Evolutionary conservation across 441 rosid species (phyloP), one percentile per base, ranked within the genome.

Genomic region (Viola pubescens): DNA sequence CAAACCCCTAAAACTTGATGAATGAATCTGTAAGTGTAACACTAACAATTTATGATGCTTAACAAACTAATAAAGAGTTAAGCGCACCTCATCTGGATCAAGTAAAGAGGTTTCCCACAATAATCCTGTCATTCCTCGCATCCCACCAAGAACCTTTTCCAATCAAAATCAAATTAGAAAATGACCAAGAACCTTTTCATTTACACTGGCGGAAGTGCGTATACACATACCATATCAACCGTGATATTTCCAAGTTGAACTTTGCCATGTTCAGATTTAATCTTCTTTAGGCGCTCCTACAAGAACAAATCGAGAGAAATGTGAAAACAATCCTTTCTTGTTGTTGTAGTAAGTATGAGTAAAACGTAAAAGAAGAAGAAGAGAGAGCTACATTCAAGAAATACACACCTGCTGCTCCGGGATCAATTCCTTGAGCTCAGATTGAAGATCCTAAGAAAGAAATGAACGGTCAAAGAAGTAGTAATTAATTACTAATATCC

Each of bases 71-170:
- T 41, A 58, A 48, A 26, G 16, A 37, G 11, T 3, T 4, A 52
- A 7, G 12, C 14, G 55, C 65, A 92, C 97, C 95, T 89, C 96
- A 44, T 94, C 95, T 5, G 97, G 86, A 70, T 94, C 98, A 48
- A 94, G 97, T 62, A 94, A 78, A 38, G 97, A 94, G 62, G 96
- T 90, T 77, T 89, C 97, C 98, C 98, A 89, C n/a, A 90, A 83
- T 65, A 94, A 64, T 52, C 98, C 95, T 44, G 92, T 84, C 98
- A 94, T 94, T 75, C 98, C 97, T 78, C 98, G 85, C 98, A 94
- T 94, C 59, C 98, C 97, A 55, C 98, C 95, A 54, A 90, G 79
- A 52, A 94, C 97, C 98, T 94, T 75, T 61, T 42, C 54, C 46
- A 73, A 66, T 40, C 11, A 50, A 43, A 56, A 56, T 37, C 39